Evolutionary conservation across 2,329 filamentous ascomycete genomes (phyloP).

Genomic region (Pseudofabraea citricarpa): DNA sequence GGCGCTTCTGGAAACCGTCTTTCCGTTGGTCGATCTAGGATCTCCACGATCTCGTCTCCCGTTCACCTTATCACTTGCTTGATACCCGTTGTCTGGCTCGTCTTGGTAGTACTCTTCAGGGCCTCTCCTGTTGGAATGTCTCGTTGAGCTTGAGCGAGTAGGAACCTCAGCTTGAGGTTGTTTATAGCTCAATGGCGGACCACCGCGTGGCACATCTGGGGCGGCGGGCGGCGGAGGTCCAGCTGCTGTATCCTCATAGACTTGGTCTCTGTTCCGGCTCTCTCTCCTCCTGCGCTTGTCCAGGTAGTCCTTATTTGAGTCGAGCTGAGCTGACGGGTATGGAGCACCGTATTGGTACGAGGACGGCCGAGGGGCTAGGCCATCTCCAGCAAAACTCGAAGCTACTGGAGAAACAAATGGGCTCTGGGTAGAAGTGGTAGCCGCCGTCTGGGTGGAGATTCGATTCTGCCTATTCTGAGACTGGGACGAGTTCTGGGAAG

Average conservation of each 20-base stretch:
- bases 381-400: conserved; percentile 44
- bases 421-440: conserved; percentile 54
- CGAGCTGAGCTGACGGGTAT: conserved; percentile 16
- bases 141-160: conserved; percentile 19
- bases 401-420: conserved; percentile 50
- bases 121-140: conserved; percentile 3
- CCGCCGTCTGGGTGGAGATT: conserved; percentile 50
- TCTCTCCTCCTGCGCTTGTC: conserved; percentile 39
- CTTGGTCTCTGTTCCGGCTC: conserved; percentile 37
- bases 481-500: conserved; percentile 40
- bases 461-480: conserved; percentile 19
- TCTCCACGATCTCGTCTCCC: background rate
- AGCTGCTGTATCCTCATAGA: conserved; percentile 24
- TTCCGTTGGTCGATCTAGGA: conserved; percentile 13
- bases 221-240: conserved; percentile 41
- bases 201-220: conserved; percentile 54
- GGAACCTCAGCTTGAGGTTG: conserved; percentile 35
- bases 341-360: conserved; percentile 44
- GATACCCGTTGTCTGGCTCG: background rate
- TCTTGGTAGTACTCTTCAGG: conserved; percentile 17
- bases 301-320: conserved; percentile 35
- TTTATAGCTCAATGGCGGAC: conserved; percentile 52
- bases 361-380: conserved; percentile 54
- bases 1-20: conserved; percentile 10
- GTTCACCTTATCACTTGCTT: background rate